These are phyloP conservation scores for Aspergillus brasiliensis DNA, from an alignment of 2,329 filamentous ascomycete genomes.

Conservation along the genomic window DNA sequence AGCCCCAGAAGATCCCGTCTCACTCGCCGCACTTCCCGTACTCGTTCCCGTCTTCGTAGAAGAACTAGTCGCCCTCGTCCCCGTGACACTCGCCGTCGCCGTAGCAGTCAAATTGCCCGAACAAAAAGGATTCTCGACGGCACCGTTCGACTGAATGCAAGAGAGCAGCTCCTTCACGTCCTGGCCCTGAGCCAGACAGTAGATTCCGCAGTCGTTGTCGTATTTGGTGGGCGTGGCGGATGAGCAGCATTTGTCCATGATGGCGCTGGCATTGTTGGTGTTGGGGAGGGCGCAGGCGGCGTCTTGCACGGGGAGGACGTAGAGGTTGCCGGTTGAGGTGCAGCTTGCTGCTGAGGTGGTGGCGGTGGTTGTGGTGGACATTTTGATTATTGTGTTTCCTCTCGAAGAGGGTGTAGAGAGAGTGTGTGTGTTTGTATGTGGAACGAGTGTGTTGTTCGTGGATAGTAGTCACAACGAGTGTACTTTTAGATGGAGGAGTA, in stretches of 20 bases:
- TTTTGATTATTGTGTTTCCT: slow-evolving; percentile 13
- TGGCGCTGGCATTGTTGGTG: slow-evolving; percentile 44
- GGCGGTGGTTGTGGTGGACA: slow-evolving; percentile 27
- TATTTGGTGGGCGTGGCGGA: slow-evolving; percentile 49
- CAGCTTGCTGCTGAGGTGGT: slow-evolving; percentile 20
- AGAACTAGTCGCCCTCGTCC: slow-evolving; percentile 33
- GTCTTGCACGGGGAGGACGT: slow-evolving; percentile 49
- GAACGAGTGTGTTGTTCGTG: not conserved
- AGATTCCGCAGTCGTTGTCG: slow-evolving; percentile 53
- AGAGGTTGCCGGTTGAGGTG: slow-evolving; percentile 36
- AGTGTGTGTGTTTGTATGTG: not conserved
- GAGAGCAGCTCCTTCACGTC: slow-evolving; percentile 35
- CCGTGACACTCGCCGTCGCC: slow-evolving; percentile 39
- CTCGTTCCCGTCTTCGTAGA: not conserved
- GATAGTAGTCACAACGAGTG: not conserved
- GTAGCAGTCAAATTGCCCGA: slow-evolving; percentile 40
- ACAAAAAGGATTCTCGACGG: slow-evolving; percentile 50
- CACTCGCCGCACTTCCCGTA: slow-evolving; percentile 2
- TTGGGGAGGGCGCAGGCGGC: slow-evolving; percentile 49
- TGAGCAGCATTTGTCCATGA: slow-evolving; percentile 52
- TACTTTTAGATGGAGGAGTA: not conserved
- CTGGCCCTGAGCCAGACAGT: slow-evolving; percentile 52
- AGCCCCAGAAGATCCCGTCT: not conserved
- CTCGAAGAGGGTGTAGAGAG: too few species aligned
- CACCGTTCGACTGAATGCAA: slow-evolving; percentile 48